A percentile compares a stretch with the other conserved stretches of the same genome.
These are phyloP conservation scores for Phaeotremella fagi DNA, from an alignment of 768 basidiomycete species.

Conservation along the genomic window DNA sequence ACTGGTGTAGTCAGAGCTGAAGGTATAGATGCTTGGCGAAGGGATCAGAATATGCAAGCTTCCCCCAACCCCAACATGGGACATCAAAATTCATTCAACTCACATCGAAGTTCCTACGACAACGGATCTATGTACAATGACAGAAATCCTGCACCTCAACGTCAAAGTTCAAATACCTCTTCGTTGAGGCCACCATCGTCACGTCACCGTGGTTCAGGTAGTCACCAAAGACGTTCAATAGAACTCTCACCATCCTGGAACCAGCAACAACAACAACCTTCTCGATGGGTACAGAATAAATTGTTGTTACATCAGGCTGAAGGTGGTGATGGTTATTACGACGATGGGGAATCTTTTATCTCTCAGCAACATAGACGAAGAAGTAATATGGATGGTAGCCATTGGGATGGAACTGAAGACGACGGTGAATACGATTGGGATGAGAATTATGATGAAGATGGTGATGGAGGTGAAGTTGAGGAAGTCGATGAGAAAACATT, in stretches of 20 bases:
- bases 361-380: not conserved
- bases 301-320: constrained; percentile 39
- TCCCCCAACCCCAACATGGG: not conserved
- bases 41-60: not conserved
- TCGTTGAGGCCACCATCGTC: constrained; percentile 16
- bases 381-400: not conserved
- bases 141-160: constrained; percentile 6
- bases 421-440: constrained; percentile 7
- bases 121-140: not conserved
- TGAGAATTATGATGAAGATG: constrained; percentile 25
- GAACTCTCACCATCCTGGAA: constrained; percentile 36
- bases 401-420: constrained; percentile 1
- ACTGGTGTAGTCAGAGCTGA: not conserved
- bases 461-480: constrained; percentile 32
- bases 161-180: constrained; percentile 14
- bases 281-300: constrained; percentile 44
- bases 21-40: not conserved
- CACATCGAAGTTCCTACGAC: not conserved
- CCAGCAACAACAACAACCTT: constrained; percentile 29
- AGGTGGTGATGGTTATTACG: not conserved
- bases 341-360: not conserved
- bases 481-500: constrained; percentile 71
- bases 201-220: not conserved
- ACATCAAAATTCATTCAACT: not conserved
- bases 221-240: constrained; percentile 8